Evolutionary conservation across 2,329 filamentous ascomycete species (phyloP), one percentile per base, ranked within the genome.

Genomic region (Clarireedia paspali): DNA sequence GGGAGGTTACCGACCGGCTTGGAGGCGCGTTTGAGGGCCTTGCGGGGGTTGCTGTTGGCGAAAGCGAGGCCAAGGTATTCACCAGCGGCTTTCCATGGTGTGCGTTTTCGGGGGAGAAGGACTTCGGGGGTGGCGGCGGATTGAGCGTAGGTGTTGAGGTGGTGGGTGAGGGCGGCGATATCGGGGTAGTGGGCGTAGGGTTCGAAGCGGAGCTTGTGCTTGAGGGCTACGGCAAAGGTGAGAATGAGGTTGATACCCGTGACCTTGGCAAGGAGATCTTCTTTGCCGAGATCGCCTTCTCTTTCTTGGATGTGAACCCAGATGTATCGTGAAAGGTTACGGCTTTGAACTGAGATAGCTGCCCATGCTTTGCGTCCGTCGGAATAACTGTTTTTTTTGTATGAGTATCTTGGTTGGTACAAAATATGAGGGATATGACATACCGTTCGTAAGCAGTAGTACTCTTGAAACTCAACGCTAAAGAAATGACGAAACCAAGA

Each of bases 181-280:
- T 94, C 89, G 1, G 85, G 79, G 68, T 94, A 92, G 53, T 85
- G 80, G 36, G 85, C 83, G 64, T 88, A 89, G 1, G 89, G 89
- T 68, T 95, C 89, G 69, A 92, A 92, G 34, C 89, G 87, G 34
- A 95, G 80, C 64, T 84, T 85, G 72, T 94, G 89, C 73, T 92
- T 92, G 57, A 95, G 76, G 1, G 89, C 74, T 17, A 88, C 77
- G n/a, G 88, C 80, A 64, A 88, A 94, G 2, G 88, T 87, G 27
- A 89, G 79, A 60, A 94, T 77, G 6, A 94, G 77, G 68, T 94
- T 92, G 70, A 94, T 81, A 6, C 83, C 63, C 7, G 61, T 65
- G 20, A 89, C 68, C 71, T 92, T 92, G 54, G 75, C 79, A 12
- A 94, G 75, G 1, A 91, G 66, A 61, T 87, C 84, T 45, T 86